Conservation (phyloP, 805 yeast genomes). For the Wickerhamomyces mucosus region DNA sequence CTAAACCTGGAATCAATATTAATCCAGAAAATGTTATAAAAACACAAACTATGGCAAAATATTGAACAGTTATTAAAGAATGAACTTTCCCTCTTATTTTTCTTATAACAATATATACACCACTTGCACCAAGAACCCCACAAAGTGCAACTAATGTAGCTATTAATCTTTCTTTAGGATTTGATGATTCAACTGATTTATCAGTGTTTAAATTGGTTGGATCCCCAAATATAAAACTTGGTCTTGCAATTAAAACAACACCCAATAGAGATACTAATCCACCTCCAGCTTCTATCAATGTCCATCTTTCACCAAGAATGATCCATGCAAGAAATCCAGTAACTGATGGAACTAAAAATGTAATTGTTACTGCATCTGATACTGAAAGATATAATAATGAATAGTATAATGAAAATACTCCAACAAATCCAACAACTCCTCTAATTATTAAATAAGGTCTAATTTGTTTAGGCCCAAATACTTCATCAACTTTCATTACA, state of each 20-base stretch:
- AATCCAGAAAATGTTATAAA: conserved; percentile 46
- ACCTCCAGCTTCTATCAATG: conserved; percentile 58
- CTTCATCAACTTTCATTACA: conserved; percentile 46
- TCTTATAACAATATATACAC: conserved; percentile 61
- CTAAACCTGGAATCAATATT: conserved; percentile 44
- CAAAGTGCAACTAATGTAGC: conserved; percentile 56
- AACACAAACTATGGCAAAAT: conserved; percentile 56
- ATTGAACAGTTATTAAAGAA: conserved; percentile 70
- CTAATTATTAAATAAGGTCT: conserved; percentile 47
- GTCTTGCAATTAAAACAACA: conserved; percentile 74
- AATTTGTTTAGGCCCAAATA: conserved; percentile 58
- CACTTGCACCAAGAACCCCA: conserved; percentile 63
- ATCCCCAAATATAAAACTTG: conserved; percentile 56
- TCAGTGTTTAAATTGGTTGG: conserved; percentile 19
- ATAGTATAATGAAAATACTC: conserved; percentile 72
- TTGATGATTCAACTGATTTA: conserved; percentile 38
- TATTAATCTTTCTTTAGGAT: conserved; percentile 43
- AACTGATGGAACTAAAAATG: conserved; percentile 69
- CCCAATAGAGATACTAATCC: conserved; percentile 63
- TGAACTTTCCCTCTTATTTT: conserved; percentile 73
- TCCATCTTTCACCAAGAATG: conserved; percentile 55
- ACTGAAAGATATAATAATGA: conserved; percentile 65
- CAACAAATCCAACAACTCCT: conserved; percentile 69
- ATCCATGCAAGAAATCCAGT: conserved; percentile 69
- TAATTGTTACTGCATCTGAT: conserved; percentile 74